Conservation (phyloP, 192 early-diverging fungal genomes). For the Backusella mclennaniae region DNA sequence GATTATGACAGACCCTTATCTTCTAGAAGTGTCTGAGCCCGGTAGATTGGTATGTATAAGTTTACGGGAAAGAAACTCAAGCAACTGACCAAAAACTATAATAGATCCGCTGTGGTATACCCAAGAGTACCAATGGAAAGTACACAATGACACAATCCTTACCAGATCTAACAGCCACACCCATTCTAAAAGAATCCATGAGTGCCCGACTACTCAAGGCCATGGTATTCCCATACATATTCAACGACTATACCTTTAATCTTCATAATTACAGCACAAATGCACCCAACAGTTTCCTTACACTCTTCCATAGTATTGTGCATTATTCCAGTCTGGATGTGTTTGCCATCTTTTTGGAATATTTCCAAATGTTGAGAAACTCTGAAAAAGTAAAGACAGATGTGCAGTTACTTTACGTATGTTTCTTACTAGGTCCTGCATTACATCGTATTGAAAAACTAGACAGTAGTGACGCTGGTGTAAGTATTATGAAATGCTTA, state of each 20-base stretch:
- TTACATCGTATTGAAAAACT: conserved; percentile 68
- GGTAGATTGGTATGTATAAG: conserved; percentile 40
- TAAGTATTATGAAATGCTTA: conserved; percentile 7
- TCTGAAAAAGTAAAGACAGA: conserved; percentile 57
- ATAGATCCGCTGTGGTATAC: conserved; percentile 36
- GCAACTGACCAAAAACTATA: background rate
- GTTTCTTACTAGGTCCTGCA: conserved; percentile 67
- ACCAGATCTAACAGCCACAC: conserved; percentile 26
- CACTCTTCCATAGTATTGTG: conserved; percentile 68
- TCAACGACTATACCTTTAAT: conserved; percentile 62
- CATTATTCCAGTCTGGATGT: conserved; percentile 74
- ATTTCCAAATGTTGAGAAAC: conserved; percentile 35
- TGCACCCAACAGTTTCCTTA: conserved; percentile 68
- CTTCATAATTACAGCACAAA: conserved; percentile 62
- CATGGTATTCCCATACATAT: conserved; percentile 51
- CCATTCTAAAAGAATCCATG: conserved; percentile 30
- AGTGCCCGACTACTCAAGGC: conserved; percentile 36
- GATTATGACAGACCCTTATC: conserved; percentile 36
- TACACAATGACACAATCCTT: conserved; percentile 32
- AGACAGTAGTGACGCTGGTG: conserved; percentile 41
- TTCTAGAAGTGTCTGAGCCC: conserved; percentile 39
- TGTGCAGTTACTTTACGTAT: conserved; percentile 70
- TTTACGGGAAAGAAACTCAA: background rate
- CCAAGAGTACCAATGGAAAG: conserved; percentile 37
- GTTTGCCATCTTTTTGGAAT: conserved; percentile 50